Evolutionary conservation across 768 basidiomycete species (phyloP), one percentile per base, ranked within the genome.

Genomic region (Mycena galopus): DNA sequence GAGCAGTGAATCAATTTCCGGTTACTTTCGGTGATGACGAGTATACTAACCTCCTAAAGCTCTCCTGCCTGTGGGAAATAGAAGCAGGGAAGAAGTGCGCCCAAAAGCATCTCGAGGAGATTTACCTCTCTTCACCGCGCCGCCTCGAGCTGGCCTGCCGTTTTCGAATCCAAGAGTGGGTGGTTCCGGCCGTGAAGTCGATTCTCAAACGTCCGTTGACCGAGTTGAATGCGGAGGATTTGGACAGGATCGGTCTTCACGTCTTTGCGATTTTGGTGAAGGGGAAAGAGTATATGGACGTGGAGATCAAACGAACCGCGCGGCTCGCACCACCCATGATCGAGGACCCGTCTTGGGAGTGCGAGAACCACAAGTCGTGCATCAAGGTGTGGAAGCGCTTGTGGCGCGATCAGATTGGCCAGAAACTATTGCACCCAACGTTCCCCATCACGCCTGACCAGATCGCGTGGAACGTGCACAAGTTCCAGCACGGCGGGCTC

Each of bases 1-100:
- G n/a, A n/a, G n/a, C n/a, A n/a, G n/a, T n/a, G n/a, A n/a, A n/a
- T n/a, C n/a, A n/a, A n/a, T n/a, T n/a, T n/a, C n/a, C n/a, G n/a
- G n/a, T n/a, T n/a, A n/a, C n/a, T n/a, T n/a, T n/a, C n/a, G n/a
- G n/a, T n/a, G n/a, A n/a, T n/a, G n/a, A n/a, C n/a, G n/a, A n/a
- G n/a, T n/a, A n/a, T n/a, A 65, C 78, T 77, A 64, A 67, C 32
- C 56, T 67, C 2, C 30, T 67, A 17, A 67, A 67, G 39, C 37
- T 67, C 4, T 30, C 65, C 19, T 37, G 44, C 55, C 17, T 56
- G 23, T 67, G 12, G 16, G 12, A 3, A 0, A 67, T 67, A 10
- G 23, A 10, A 2, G 65, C 56, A 1, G 65, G 25, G 4, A 57
- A 25, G 32, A 11, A 1, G 19, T 44, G 23, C 27, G 65, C 65